These are phyloP conservation scores for Ascochyta koolunga DNA, from an alignment of 2,329 filamentous ascomycete species.

Conservation along the genomic window DNA sequence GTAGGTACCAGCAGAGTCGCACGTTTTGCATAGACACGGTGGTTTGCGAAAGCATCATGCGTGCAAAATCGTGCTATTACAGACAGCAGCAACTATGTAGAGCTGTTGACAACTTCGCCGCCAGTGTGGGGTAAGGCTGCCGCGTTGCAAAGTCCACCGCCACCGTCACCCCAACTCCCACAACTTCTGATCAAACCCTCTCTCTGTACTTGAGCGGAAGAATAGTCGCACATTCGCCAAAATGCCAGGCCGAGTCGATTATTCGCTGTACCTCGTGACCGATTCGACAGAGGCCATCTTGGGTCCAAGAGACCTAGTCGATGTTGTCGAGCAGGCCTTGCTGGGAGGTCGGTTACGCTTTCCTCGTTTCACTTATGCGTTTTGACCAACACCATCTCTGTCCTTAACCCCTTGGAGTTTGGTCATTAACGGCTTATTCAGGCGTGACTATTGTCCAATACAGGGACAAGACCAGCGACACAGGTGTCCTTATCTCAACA, in stretches of 20 bases:
- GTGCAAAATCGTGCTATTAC: background rate
- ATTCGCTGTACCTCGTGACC: constrained; percentile 88
- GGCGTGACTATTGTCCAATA: constrained; percentile 85
- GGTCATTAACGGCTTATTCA: constrained; percentile 26
- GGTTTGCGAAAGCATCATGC: background rate
- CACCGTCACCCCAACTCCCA: background rate
- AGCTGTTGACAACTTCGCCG: constrained; percentile 3
- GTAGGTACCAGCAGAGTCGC: background rate
- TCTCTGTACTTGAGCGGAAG: background rate
- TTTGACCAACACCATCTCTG: background rate
- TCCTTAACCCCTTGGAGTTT: background rate
- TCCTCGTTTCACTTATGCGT: background rate
- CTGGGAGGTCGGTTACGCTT: constrained; percentile 64
- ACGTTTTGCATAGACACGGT: background rate
- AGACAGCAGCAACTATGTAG: background rate
- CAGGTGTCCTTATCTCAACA: constrained; percentile 70
- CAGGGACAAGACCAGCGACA: constrained; percentile 84
- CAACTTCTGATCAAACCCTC: background rate
- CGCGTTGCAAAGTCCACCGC: constrained; percentile 6
- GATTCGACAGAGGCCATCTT: constrained; percentile 89
- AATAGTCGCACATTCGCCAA: constrained; percentile 36
- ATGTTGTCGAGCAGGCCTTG: constrained; percentile 77
- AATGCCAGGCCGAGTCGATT: constrained; percentile 63
- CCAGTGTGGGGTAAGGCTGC: constrained; percentile 11
- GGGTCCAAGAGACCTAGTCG: constrained; percentile 69